phyloP scores from a whole-genome alignment of 2,329 filamentous ascomycete genomes.

The Lecanicillium sp. region DNA sequence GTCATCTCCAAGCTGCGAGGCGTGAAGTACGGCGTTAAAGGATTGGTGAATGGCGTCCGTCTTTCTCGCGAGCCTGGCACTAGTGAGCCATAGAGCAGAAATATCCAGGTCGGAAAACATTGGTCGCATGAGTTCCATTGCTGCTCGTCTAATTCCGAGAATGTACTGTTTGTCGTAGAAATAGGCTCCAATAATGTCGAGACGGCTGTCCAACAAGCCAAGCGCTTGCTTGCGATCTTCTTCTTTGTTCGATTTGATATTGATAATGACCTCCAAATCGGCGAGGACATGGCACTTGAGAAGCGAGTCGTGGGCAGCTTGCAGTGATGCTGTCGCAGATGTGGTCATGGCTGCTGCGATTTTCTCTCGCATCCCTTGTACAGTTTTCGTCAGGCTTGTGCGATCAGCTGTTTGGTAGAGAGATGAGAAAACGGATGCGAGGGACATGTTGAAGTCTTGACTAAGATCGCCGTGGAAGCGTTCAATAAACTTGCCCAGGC shows the following conservation, averaged over 20 bases:
- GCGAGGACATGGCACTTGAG: slow-evolving; percentile 81
- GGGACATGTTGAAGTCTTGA: slow-evolving; percentile 72
- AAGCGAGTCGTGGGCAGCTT: slow-evolving; percentile 77
- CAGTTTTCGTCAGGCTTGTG: slow-evolving; percentile 45
- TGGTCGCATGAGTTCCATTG: slow-evolving; percentile 69
- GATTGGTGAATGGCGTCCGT: slow-evolving; percentile 77
- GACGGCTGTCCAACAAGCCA: slow-evolving; percentile 56
- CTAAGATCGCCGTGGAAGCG: slow-evolving; percentile 43
- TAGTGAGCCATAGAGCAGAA: slow-evolving; percentile 78
- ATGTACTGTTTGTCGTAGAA: slow-evolving; percentile 91
- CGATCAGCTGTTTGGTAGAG: slow-evolving; percentile 49
- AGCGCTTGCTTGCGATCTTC: slow-evolving; percentile 30
- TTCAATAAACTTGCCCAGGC: slow-evolving; percentile 60
- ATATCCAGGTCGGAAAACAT: slow-evolving; percentile 67
- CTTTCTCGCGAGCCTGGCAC: slow-evolving; percentile 80
- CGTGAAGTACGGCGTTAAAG: slow-evolving; percentile 89
- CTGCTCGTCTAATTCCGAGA: slow-evolving; percentile 75
- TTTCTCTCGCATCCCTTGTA: slow-evolving; percentile 61
- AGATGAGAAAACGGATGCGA: slow-evolving; percentile 57
- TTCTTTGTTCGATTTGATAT: slow-evolving; percentile 37
- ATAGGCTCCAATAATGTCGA: slow-evolving; percentile 86
- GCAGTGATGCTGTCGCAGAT: slow-evolving; percentile 72
- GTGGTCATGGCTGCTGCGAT: slow-evolving; percentile 70
- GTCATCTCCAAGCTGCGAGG: slow-evolving; percentile 74
- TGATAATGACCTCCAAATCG: slow-evolving; percentile 74